phyloP scores from a whole-genome alignment of 2,329 filamentous ascomycete genomes.

The Epichloe gansuensis region DNA sequence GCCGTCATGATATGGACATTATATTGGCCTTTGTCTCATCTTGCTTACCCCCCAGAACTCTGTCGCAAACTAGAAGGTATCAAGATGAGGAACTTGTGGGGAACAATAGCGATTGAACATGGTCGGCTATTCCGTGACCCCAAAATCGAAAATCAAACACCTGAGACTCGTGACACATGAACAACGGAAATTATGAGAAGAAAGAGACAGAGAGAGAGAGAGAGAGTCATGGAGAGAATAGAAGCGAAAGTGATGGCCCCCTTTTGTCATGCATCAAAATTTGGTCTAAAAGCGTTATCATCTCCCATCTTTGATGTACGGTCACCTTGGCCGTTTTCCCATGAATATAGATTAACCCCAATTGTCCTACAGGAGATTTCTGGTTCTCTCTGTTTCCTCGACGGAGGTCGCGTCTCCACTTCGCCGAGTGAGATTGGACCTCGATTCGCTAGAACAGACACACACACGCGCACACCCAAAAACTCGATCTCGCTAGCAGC shows the following conservation, averaged over 20 bases:
- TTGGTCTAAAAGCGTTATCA: constrained; percentile 31
- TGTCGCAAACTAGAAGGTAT: constrained; percentile 4
- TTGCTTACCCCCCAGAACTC: too few relatives aligned
- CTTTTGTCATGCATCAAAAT: constrained; percentile 38
- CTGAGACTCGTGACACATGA: constrained; percentile 16
- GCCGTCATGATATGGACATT: background rate
- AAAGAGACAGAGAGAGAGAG: background rate
- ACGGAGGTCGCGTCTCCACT: constrained; percentile 1
- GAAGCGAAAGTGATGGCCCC: constrained; percentile 30
- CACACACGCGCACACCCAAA: background rate
- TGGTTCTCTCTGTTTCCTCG: constrained; percentile 1
- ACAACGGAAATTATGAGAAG: constrained; percentile 19
- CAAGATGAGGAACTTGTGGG: constrained; percentile 8
- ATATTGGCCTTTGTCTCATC: background rate
- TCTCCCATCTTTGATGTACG: constrained; percentile 23
- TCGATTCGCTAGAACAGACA: constrained; percentile 13
- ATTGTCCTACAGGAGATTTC: constrained; percentile 5
- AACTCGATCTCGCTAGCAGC: constrained; percentile 12
- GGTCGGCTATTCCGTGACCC: constrained; percentile 11
- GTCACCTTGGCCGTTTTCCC: constrained; percentile 19
- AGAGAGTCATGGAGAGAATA: background rate
- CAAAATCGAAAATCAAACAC: constrained; percentile 8
- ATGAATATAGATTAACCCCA: constrained; percentile 6
- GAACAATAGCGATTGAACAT: constrained; percentile 11
- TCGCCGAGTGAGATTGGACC: constrained; percentile 3